Evolutionary conservation across 495 filamentous ascomycete genomes (phyloP), one percentile per base, ranked within the genome.

Genomic region (Lophiotrema nucula): DNA sequence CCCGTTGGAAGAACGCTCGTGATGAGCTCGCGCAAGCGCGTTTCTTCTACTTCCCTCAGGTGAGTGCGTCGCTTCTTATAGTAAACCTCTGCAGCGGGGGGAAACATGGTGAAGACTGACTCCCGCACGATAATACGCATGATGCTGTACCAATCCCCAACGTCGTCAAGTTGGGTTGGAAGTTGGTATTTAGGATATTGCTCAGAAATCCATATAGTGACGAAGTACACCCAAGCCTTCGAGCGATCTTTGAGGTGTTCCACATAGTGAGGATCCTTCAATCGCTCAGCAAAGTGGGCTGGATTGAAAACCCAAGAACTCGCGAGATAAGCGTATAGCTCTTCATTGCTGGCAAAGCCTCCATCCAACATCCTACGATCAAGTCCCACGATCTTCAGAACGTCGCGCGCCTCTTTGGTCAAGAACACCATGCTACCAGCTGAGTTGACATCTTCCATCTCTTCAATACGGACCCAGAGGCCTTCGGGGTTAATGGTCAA

Each of bases 221-320:
- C 42, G 19, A 55, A 61, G 18, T 31, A 19, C 12, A 48, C 43
- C 43, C 44, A 61, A 5, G 49, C n/a, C 11, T 24, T 18, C 5
- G 44, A 31, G 3, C 49, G 47, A 13, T 60, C 41, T 19, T 46
- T 46, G 0, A 61, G 28, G 18, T 38, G 43, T 4, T 28, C 16
- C 3, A 41, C n/a, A 25, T 33, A 61, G 6, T 55, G 25, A 11
- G 19, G 21, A 15, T 54, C 43, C n/a, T 50, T 22, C 4, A 61
- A 24, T 8, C 58, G 42, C 12, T 28, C 25, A 16, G 43, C 43
- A 23, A 55, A 61, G 35, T 61, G 58, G 26, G 28, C 44, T 23
- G 58, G 58, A 16, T 61, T 48, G 58, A 61, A 61, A 33, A 61
- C 8, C 51, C 35, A 48, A 3, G 28, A 60, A 23, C n/a, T 22